Percentiles rank a stretch among this genome's conserved stretches.
These are phyloP conservation scores for Ustilago loliicola DNA, from an alignment of 1,284 basidiomycete genomes.

Conservation along the genomic window DNA sequence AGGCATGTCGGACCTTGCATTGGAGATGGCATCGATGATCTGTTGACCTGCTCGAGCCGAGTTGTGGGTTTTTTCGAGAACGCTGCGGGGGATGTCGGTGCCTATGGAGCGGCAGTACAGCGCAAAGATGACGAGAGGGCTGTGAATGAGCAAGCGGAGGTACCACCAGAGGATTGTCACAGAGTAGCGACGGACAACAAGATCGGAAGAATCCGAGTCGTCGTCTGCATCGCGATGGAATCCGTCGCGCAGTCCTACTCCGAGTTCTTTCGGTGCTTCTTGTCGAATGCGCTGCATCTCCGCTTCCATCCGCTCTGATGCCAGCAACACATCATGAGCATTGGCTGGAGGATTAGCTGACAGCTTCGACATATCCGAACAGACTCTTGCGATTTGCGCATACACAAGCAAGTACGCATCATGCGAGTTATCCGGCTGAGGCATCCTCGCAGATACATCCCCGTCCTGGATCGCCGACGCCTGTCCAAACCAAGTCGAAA, in stretches of 20 bases:
- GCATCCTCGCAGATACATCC: constrained; percentile 41
- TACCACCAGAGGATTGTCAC: constrained; percentile 53
- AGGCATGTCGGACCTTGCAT: constrained; percentile 38
- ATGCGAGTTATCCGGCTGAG: constrained; percentile 41
- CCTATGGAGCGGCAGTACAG: constrained; percentile 48
- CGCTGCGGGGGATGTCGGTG: constrained; percentile 39
- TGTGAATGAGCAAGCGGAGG: constrained; percentile 45
- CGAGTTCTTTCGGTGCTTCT: constrained; percentile 40
- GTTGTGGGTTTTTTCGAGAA: constrained; percentile 42
- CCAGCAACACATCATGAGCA: constrained; percentile 42
- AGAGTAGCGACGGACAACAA: constrained; percentile 47
- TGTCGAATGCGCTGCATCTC: constrained; percentile 48
- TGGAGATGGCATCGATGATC: constrained; percentile 48
- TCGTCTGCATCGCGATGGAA: constrained; percentile 40
- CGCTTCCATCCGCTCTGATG: constrained; percentile 42
- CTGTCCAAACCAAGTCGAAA: constrained; percentile 52
- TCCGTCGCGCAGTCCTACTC: constrained; percentile 32
- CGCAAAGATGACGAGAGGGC: constrained; percentile 50
- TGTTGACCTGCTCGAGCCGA: constrained; percentile 41
- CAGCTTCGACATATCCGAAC: constrained; percentile 44
- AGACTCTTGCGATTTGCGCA: constrained; percentile 37
- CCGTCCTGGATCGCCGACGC: constrained; percentile 50
- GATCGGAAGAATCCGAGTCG: constrained; percentile 43
- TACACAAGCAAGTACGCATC: constrained; percentile 48
- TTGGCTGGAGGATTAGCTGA: constrained; percentile 50